Percentiles rank a stretch among this genome's conserved stretches.
Evolutionary conservation across 2,329 filamentous ascomycete species (phyloP).

Genomic region (Canariomyces notabilis): DNA sequence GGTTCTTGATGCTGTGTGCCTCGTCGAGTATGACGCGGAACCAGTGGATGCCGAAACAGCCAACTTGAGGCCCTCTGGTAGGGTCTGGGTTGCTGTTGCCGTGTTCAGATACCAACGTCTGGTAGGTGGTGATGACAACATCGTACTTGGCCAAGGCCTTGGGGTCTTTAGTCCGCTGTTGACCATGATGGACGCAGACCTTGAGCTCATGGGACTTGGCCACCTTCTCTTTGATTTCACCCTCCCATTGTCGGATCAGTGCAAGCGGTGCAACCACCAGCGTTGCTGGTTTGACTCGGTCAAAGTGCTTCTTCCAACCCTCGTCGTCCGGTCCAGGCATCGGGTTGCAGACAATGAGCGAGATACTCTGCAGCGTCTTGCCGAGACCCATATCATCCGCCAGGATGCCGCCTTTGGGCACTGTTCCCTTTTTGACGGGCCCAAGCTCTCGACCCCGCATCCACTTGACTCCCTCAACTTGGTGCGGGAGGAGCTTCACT

Average conservation of each 20-base stretch:
- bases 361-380: conserved; percentile 92
- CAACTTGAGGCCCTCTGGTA: conserved; percentile 63
- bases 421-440: conserved; percentile 69
- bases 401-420: conserved; percentile 89
- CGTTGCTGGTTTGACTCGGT: conserved; percentile 69
- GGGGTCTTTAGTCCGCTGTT: conserved; percentile 72
- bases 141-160: conserved; percentile 79
- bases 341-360: conserved; percentile 77
- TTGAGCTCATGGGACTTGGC: conserved; percentile 62
- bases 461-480: conserved; percentile 90
- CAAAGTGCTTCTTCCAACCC: conserved; percentile 63
- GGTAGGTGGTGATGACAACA: conserved; percentile 95
- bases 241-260: conserved; percentile 95
- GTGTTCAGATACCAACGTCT: conserved; percentile 89
- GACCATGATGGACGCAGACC: conserved; percentile 87
- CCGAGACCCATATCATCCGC: conserved; percentile 97
- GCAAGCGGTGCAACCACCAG: conserved; percentile 90
- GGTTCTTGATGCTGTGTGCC: conserved; percentile 97
- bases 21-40: conserved; percentile 94
- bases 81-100: conserved; percentile 47
- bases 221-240: conserved; percentile 83
- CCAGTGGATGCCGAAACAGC: conserved; percentile 90
- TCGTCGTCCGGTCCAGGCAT: conserved; percentile 58
- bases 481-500: conserved; percentile 86
- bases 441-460: conserved; percentile 91